Evolutionary conservation across 2,329 filamentous ascomycete species (phyloP), one percentile per base, ranked within the genome.

Genomic region (Talaromyces sp.): DNA sequence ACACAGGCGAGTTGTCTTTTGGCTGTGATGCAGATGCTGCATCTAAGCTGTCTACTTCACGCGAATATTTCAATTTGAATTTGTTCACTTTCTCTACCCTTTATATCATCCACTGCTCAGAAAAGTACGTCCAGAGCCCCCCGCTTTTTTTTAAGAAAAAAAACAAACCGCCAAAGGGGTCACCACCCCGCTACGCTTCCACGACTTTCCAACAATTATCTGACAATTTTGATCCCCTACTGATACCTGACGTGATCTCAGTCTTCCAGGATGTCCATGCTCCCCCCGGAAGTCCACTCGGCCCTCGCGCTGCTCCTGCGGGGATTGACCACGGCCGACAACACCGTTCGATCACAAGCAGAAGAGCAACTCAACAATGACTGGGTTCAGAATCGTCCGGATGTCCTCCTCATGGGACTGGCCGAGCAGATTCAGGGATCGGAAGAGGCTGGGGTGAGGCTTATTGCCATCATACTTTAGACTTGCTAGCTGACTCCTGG

Each of bases 351-450:
- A 73, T 86, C 89, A 31, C 86, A 91, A 75, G 93, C 93, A 57
- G 94, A 99, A 77, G 91, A 95, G 65, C 89, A 92, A 74, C 81
- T 99, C 64, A 90, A 91, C 75, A 90, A 86, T 77, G 92, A 92
- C 81, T 99, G 94, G 94, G 89, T 92, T 38, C 80, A 81, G 63
- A 83, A 85, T 60, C 85, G 89, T 63, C 92, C 94, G 38, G 92
- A 97, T 70, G 83, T 96, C 68, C 82, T 97, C 67, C 80, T 99
- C 72, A 94, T 97, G 89, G 94, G 92, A 65, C 80, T 99, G 68
- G 92, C 89, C 46, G 94, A 97, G 79, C 93, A 97, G 78, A 87
- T 96, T 68, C 87, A 90, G 70, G 86, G 84, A 65, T 86, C 89
- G n/a, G 84, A 85, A 67, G 87, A 93, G 71, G 80, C 85, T 67